These are phyloP conservation scores for Fremontodendron californicum DNA, from an alignment of 345 rosid species.

Conservation along the genomic window DNA sequence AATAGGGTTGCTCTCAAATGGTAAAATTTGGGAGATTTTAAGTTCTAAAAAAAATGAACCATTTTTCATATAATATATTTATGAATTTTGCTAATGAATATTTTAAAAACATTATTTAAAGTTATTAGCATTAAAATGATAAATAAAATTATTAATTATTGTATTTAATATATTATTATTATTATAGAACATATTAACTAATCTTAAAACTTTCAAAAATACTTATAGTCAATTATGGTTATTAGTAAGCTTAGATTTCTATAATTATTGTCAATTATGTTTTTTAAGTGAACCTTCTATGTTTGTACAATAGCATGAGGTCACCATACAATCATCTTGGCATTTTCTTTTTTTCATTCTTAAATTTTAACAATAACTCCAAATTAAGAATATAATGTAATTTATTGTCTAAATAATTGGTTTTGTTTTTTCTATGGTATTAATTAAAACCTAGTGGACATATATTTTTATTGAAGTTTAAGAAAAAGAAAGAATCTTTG, in stretches of 20 bases:
- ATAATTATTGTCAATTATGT: background rate
- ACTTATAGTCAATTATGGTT: too few species aligned
- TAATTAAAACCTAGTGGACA: background rate
- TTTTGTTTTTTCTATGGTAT: background rate
- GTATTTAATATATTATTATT: too few species aligned
- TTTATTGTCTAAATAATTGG: background rate
- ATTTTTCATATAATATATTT: too few species aligned
- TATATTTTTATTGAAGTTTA: slow-evolving; percentile 2
- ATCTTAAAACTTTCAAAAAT: too few species aligned
- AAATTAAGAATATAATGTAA: too few species aligned
- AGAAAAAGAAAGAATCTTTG: background rate
- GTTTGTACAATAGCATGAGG: background rate
- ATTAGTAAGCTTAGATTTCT: background rate
- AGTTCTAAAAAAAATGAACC: background rate
- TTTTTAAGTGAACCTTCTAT: background rate
- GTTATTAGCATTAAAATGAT: too few species aligned
- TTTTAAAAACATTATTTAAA: too few species aligned
- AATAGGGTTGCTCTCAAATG: background rate
- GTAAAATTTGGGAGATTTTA: background rate
- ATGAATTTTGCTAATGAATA: too few species aligned
- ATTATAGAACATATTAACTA: too few species aligned
- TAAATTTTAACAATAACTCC: background rate
- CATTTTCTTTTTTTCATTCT: background rate
- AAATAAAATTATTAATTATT: too few species aligned
- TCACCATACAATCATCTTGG: background rate